Base-by-base conservation (phyloP, 305 asterid species). In the Fraxinus baroniana region DNA sequence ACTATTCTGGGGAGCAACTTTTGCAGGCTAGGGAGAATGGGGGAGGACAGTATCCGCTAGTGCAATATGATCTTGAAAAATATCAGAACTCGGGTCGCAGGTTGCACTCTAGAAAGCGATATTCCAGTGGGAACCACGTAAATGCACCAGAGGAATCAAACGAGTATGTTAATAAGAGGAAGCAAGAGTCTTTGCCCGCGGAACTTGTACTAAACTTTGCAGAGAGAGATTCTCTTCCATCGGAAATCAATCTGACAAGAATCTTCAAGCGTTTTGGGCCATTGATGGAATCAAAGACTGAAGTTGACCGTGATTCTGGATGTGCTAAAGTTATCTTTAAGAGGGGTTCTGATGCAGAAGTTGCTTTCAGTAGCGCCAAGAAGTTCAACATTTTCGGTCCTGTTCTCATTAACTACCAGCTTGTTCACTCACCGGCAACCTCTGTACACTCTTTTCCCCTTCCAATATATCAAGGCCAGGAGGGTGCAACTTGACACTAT, bases 261-360 rank as follows among this genome's bases (percentile, higher is more conserved):
- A 93, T 92, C 86, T 94, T 94, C 68, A 92, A 97, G 87, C 93
- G 99, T 80, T 96, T 96, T 83, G 98, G 99, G 81, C 87, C 97
- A 2, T 76, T 96, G 86, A 91, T 89, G 95, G 99, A 96, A 86
- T 89, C 94, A 18, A 98, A 96, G 88, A 96, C 99, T 0, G 95
- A 92, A 89, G 92, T 96, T 74, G 91, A 91, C 83, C 93, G 83
- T 2, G 94, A 89, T 33, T 87, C 90, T 28, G 91, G 90, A 4
- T 92, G 96, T 71, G 99, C 96, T 33, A 92, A 92, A 77, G 95
- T 96, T 78, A 92, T 93, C 83, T 96, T 93, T 77, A 96, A 96
- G 81, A 89, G 92, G 81, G 98, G 98, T 78, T 88, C 94, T 28
- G 99, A 94, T 83, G 99, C 99, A 76, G 97, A 94, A 89, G 97